These are phyloP conservation scores for Posidonia australis DNA, from an alignment of 106 monocot genomes.

Conservation along the genomic window DNA sequence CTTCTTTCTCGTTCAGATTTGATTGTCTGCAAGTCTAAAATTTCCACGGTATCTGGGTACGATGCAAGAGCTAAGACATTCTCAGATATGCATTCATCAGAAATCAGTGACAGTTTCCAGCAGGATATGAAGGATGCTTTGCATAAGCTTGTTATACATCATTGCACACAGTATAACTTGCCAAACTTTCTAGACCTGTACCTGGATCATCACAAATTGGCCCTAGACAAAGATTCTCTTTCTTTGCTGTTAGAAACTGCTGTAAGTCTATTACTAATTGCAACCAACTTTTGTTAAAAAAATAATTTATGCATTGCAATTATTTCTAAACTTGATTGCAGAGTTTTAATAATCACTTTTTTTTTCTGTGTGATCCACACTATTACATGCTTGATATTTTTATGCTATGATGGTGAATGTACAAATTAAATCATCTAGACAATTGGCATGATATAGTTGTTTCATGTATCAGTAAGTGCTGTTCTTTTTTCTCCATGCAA, in stretches of 20 bases:
- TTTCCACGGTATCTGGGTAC: not conserved
- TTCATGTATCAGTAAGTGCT: too few species aligned
- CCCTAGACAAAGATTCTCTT: conserved; percentile 36
- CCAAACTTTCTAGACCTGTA: conserved; percentile 76
- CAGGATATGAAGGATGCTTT: conserved; percentile 37
- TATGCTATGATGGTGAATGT: too few species aligned
- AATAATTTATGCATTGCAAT: too few species aligned
- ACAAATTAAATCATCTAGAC: too few species aligned
- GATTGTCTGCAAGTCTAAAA: conserved; percentile 18
- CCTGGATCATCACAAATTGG: conserved; percentile 65
- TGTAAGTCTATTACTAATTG: conserved; percentile 42
- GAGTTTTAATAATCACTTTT: too few species aligned
- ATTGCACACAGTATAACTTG: conserved; percentile 54
- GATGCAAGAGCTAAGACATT: conserved; percentile 7
- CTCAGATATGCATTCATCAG: conserved; percentile 23
- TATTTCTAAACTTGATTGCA: not conserved
- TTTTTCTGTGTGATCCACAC: too few species aligned
- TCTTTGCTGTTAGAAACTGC: conserved; percentile 43
- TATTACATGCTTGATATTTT: too few species aligned
- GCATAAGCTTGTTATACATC: conserved; percentile 53
- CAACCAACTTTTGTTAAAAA: not conserved
- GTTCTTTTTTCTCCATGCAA: too few species aligned
- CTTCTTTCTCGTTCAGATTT: conserved; percentile 62
- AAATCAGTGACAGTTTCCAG: conserved; percentile 4
- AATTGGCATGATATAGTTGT: too few species aligned